Percentiles rank a stretch among this genome's conserved stretches.
phyloP scores from a whole-genome alignment of 2,329 filamentous ascomycete species.

The Aspergillus neotritici region DNA sequence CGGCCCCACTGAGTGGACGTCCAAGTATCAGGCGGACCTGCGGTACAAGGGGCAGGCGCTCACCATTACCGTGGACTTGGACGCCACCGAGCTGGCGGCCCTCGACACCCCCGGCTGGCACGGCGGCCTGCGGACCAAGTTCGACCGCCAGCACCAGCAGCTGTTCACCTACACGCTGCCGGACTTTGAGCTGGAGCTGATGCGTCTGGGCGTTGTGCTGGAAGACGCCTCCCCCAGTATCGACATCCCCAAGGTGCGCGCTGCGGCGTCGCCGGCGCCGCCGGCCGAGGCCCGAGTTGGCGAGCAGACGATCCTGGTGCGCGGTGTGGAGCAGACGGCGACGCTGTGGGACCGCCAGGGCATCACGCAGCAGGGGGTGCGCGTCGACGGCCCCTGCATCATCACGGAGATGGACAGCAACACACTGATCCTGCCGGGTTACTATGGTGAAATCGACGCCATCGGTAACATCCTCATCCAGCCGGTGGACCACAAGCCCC shows the following conservation, averaged over 20 bases:
- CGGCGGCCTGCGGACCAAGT: conserved; percentile 33
- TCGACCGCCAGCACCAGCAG: conserved; percentile 41
- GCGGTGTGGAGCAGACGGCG: conserved; percentile 38
- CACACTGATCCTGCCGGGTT: conserved; percentile 46
- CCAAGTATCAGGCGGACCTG: conserved; percentile 42
- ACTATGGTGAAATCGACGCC: conserved; percentile 42
- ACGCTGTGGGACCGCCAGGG: conserved; percentile 43
- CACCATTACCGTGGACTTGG: conserved; percentile 33
- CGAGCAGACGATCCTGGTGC: conserved; percentile 37
- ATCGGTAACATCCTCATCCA: conserved; percentile 48
- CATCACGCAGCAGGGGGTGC: conserved; percentile 37
- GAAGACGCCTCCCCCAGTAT: conserved; percentile 41
- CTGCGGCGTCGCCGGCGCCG: conserved; percentile 23
- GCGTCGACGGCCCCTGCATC: conserved; percentile 43
- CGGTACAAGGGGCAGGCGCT: conserved; percentile 46
- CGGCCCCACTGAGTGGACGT: conserved; percentile 14
- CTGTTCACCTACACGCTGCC: conserved; percentile 44
- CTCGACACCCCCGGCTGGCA: conserved; percentile 26
- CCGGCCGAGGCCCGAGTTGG: conserved; percentile 34
- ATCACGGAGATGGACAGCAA: conserved; percentile 50
- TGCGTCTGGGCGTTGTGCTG: conserved; percentile 43
- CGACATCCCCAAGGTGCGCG: conserved; percentile 31
- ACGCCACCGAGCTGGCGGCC: conserved; percentile 27
- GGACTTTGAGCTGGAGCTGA: conserved; percentile 44
- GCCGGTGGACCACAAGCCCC: conserved; percentile 25